Evolutionary conservation across 805 yeast species (phyloP), one percentile per base, ranked within the genome.

Genomic region (Ogataea populi-albae): DNA sequence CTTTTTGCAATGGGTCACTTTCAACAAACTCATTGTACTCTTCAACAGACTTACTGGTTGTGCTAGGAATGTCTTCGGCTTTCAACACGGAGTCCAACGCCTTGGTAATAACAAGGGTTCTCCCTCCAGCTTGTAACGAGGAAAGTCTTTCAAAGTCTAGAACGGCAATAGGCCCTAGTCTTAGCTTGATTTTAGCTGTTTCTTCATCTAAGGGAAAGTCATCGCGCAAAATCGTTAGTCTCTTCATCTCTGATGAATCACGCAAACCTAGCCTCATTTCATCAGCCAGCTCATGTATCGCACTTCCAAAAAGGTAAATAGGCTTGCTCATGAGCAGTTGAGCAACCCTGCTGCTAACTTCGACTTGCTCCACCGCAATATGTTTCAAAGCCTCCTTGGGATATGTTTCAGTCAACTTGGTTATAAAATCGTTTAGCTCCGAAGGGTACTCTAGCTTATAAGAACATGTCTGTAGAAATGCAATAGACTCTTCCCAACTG

Each of bases 401-500:
- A 34, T 51, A 62, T 11, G 42, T 24, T 1, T 37, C 26, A 4
- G 67, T 29, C 10, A 38, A 30, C 12, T 25, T 39, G 30, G 51
- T 50, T 3, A 67, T 19, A 3, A 41, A 40, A 2, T 51, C 41
- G 2, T 52, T 37, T 9, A 55, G 55, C 3, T 30, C 32, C 3
- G 14, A n/a, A 8, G 31, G 30, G 9, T 17, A 12, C 20, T 41
- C 38, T 64, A 59, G 36, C 14, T 61, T 64, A 38, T 62, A 71
- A 34, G 53, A 54, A 1, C 67, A 59, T 6, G 55, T 57, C 30
- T 58, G 54, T 36, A 75, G 46, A 46, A 65, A 71, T 6, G 51
- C 50, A 23, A 74, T 42, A 1, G 77, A 64, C 37, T 73, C 73
- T 3, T 49, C 35, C 21, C 68, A 49, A 5, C 43, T 44, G 29